Conservation (phyloP, 305 asterid genomes). For the Solanum hybrid region DNA sequence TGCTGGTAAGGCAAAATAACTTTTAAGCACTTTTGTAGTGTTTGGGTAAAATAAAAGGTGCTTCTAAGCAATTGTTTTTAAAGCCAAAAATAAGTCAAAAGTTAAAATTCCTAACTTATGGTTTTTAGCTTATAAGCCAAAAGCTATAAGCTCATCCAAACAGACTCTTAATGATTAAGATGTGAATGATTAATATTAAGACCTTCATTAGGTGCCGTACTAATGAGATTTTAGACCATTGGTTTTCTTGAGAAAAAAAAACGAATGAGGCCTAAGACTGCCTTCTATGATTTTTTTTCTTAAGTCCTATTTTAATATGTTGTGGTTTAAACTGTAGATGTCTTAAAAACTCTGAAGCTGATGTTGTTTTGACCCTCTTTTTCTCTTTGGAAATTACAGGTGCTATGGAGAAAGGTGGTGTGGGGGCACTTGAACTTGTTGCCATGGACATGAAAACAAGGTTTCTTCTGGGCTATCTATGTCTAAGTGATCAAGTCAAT, state of each 20-base stretch:
- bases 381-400: constrained; percentile 23
- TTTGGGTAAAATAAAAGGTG: not conserved
- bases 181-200: not conserved
- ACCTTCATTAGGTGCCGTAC: not conserved
- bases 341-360: not conserved
- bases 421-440: constrained; percentile 98
- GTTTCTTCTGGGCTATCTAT: constrained; percentile 18
- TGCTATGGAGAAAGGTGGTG: constrained; percentile 95
- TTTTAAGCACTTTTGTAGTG: not conserved
- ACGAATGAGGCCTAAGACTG: not conserved
- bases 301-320: not conserved
- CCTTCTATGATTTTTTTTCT: not conserved
- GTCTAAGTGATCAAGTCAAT: not conserved
- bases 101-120: not conserved
- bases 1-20: not conserved
- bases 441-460: constrained; percentile 99
- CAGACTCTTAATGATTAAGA: not conserved
- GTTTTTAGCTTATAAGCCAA: not conserved
- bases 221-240: not conserved
- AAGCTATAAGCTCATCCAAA: not conserved
- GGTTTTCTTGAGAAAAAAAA: not conserved
- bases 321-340: not conserved
- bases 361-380: not conserved
- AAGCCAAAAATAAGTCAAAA: not conserved
- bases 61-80: not conserved